Conservation (phyloP, 2,329 filamentous ascomycete species). For the Pseudogymnoascus sp. region DNA sequence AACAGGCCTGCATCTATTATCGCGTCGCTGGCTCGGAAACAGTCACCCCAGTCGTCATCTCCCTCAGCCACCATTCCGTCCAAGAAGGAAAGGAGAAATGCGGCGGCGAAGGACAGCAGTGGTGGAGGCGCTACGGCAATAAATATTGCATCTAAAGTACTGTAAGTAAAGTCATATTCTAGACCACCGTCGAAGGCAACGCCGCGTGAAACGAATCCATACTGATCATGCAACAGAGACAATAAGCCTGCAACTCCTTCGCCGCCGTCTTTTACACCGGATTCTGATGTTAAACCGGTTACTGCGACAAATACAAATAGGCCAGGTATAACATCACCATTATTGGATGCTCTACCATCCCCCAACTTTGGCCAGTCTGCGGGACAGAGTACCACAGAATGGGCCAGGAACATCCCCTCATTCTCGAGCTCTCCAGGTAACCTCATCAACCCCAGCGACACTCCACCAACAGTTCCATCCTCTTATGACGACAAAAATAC, state of each 20-base stretch:
- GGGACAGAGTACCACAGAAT: slow-evolving; percentile 32
- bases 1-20: slow-evolving; percentile 18
- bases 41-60: slow-evolving; percentile 19
- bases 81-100: slow-evolving; percentile 28
- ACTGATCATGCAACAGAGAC: slow-evolving; percentile 17
- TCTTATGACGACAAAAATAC: slow-evolving; percentile 26
- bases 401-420: slow-evolving; percentile 36
- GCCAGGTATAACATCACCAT: slow-evolving; percentile 21
- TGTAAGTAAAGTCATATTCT: slow-evolving; percentile 19
- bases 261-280: slow-evolving; percentile 15
- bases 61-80: slow-evolving; percentile 23
- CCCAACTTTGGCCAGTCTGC: slow-evolving; percentile 20
- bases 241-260: slow-evolving; percentile 14
- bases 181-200: neutral
- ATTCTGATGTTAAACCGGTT: slow-evolving; percentile 23
- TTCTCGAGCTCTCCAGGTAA: slow-evolving; percentile 34
- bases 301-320: slow-evolving; percentile 17
- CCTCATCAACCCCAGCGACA: slow-evolving; percentile 36
- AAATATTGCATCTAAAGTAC: slow-evolving; percentile 25
- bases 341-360: slow-evolving; percentile 26
- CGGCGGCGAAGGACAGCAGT: slow-evolving; percentile 25
- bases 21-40: slow-evolving; percentile 19
- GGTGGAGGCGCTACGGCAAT: slow-evolving; percentile 26
- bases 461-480: slow-evolving; percentile 32
- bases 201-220: slow-evolving; percentile 5